Evolutionary conservation across 192 early-diverging fungal species (phyloP), one percentile per base, ranked within the genome.

Genomic region (Backusella mclennaniae): DNA sequence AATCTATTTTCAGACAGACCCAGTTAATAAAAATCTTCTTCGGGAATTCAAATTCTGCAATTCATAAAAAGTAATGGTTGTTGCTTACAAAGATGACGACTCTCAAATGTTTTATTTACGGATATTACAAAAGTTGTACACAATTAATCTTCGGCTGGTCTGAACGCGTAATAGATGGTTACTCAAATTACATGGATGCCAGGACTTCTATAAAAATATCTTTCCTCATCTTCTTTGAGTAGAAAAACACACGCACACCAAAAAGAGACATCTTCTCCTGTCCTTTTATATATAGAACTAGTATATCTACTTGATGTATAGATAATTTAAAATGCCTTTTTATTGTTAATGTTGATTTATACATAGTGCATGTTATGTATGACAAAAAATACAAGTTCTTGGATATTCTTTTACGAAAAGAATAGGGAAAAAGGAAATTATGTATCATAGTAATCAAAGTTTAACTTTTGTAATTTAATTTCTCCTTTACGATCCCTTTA

Each of bases 1-100:
- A 63, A 63, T 63, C 56, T 63, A 63, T 63, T 63, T 63, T 26
- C 56, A 63, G 56, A 63, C 56, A 63, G 56, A 29, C 56, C 56
- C 56, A 29, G 56, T 29, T 29, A 9, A 23, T 4, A 29, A 23
- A 26, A 33, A 2, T 33, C 19, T 49, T 49, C 56, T 59, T 63
- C 56, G 56, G 56, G 26, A 63, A 63, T 63, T 63, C 26, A 63
- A 59, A 63, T 14, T 63, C 8, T 63, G 23, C 11, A 63, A 26
- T 63, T 63, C 56, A 63, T 63, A 23, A 63, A 59, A 29, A 12
- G 23, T 23, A 29, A 63, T 11, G 9, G 21, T 0, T 26, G 23
- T 21, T 59, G 23, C 23, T 19, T 9, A 29, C 15, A 53, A 21
- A 53, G 52, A 14, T 44, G 33, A 53, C 42, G 4, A 63, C 12